Evolutionary conservation across 192 early-diverging fungal genomes (phyloP).

Genomic region (Entophlyctis luteolus): DNA sequence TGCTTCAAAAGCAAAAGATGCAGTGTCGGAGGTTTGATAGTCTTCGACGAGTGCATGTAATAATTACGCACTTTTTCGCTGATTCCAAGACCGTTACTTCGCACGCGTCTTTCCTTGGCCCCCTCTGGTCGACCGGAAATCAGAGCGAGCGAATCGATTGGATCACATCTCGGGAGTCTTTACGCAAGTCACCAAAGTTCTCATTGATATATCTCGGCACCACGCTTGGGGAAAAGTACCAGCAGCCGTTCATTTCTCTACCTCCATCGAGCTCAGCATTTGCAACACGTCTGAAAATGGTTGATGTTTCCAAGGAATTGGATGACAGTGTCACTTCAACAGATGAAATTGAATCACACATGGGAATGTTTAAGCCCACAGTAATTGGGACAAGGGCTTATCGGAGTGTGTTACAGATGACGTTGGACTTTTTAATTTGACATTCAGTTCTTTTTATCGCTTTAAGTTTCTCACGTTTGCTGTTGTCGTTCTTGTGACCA

Average conservation of each 20-base stretch:
- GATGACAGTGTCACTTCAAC: background rate
- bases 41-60: no score
- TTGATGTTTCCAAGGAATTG: background rate
- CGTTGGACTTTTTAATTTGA: no score
- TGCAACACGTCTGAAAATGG: background rate
- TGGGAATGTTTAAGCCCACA: constrained; percentile 27
- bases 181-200: background rate
- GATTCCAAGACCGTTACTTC: background rate
- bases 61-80: no score
- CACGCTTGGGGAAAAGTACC: background rate
- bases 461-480: no score
- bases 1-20: no score
- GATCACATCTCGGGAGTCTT: background rate
- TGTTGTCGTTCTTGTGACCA: no score
- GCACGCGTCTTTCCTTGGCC: constrained; percentile 7
- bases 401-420: background rate
- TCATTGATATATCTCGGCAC: constrained; percentile 1
- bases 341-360: constrained; percentile 39
- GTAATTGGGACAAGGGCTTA: constrained; percentile 7
- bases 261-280: background rate
- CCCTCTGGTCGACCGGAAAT: constrained; percentile 8
- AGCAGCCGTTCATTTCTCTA: background rate
- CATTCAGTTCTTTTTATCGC: no score
- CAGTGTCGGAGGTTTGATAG: no score
- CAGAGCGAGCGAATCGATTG: background rate